These are phyloP conservation scores for Microbotryum saponariae DNA, from an alignment of 1,284 basidiomycete genomes.

Conservation along the genomic window DNA sequence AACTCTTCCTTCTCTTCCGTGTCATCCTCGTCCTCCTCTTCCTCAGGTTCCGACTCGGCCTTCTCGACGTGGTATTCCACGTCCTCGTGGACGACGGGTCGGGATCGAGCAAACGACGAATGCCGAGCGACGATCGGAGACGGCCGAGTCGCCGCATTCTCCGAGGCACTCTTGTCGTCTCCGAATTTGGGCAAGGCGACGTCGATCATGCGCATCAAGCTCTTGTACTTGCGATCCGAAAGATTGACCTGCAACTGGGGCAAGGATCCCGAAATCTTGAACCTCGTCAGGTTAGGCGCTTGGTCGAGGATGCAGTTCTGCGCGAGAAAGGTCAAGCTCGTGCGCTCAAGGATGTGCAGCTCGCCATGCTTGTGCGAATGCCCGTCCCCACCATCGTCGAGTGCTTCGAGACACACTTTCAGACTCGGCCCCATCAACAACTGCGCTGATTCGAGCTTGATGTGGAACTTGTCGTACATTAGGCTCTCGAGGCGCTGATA, in stretches of 20 bases:
- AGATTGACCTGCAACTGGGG: constrained; percentile 79
- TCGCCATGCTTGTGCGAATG: constrained; percentile 48
- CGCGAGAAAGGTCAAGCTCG: constrained; percentile 81
- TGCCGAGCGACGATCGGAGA: constrained; percentile 3
- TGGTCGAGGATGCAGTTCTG: constrained; percentile 91
- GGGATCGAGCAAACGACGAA: constrained; percentile 23
- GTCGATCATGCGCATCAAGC: constrained; percentile 86
- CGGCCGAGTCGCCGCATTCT: constrained; percentile 11
- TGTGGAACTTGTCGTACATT: constrained; percentile 90
- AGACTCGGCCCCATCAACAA: constrained; percentile 84
- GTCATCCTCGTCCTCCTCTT: constrained; percentile 31
- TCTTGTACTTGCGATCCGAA: constrained; percentile 93
- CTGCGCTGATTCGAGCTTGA: constrained; percentile 84
- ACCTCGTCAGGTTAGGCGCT: constrained; percentile 72
- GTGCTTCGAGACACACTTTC: constrained; percentile 68
- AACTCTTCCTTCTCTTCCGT: constrained; percentile 54
- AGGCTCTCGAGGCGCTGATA: constrained; percentile 79
- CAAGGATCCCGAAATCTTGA: constrained; percentile 87
- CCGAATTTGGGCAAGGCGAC: constrained; percentile 81
- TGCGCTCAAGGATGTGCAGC: constrained; percentile 85
- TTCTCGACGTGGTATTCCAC: constrained; percentile 46
- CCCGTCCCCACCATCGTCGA: constrained; percentile 46
- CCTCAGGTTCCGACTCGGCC: constrained; percentile 25
- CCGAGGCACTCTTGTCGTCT: constrained; percentile 44
- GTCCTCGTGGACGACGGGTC: constrained; percentile 48